Evolutionary conservation across 1,139 yeast species (phyloP), one percentile per base, ranked within the genome.

Genomic region (Kurtzmaniella natalensis): DNA sequence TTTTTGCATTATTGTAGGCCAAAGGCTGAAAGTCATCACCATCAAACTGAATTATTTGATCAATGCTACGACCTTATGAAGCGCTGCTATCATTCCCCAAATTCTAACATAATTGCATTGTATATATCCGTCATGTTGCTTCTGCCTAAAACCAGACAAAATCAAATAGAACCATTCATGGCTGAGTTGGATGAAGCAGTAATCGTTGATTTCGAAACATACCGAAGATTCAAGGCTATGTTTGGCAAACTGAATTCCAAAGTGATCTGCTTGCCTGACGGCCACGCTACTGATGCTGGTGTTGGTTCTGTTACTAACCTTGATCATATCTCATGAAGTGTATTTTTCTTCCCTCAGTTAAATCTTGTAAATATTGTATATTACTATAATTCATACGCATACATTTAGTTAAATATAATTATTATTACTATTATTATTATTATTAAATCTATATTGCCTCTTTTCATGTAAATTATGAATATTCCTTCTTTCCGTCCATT

Each of bases 91-190:
- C 16, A 17, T 18, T 17, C 18, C 2, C n/a, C 15, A 8, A 26
- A 26, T 8, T 17, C 29, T 8, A 11, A 26, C 16, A 17, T 26
- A 7, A 11, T 26, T 20, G 20, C 20, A 9, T 18, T 13, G 10
- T 26, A 26, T n/a, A 26, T 26, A 13, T 9, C 16, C 8, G 17
- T 26, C 9, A 26, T 26, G 29, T n/a, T 26, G 11, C n/a, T 26
- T 7, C 29, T 26, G 29, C 19, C 29, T 14, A 17, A 26, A 14
- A 18, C 29, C 11, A 26, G 21, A 7, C 29, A 20, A 16, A 18
- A 17, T 10, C 29, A 26, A 18, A 26, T 26, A 10, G 20, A 26
- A 26, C 29, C 29, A 8, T 26, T 26, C 14, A 13, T 26, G 21
- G 13, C 18, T 18, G 3, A 10, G 5, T 9, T 15, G 11, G 11